Percentiles rank a stretch among this genome's conserved stretches.
These are phyloP conservation scores for Hericium coralloides DNA, from an alignment of 768 basidiomycete species.

Conservation along the genomic window DNA sequence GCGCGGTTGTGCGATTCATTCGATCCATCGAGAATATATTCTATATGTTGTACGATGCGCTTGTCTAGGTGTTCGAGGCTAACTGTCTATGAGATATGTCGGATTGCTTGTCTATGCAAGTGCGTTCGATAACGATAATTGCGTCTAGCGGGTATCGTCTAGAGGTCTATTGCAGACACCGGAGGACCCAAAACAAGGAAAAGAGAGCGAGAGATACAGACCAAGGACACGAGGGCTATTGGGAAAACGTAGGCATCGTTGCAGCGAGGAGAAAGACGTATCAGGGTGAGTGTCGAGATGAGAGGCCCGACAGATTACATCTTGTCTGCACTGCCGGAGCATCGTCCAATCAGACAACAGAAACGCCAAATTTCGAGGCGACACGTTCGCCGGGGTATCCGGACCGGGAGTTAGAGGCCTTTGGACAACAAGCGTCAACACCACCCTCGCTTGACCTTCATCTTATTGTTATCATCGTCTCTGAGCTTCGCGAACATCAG, in stretches of 20 bases:
- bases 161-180: constrained; percentile 15
- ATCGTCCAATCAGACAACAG: background rate
- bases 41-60: too few relatives aligned
- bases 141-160: constrained; percentile 21
- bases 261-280: background rate
- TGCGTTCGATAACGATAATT: constrained; percentile 2
- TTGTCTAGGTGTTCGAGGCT: background rate
- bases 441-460: background rate
- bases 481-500: too few relatives aligned
- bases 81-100: constrained; percentile 6
- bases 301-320: background rate
- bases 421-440: background rate
- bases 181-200: constrained; percentile 16
- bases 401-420: background rate
- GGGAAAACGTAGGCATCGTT: background rate
- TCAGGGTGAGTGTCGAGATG: background rate
- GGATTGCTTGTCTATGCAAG: constrained; percentile 1
- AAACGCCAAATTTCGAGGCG: background rate
- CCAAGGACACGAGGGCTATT: background rate
- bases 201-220: constrained; percentile 16
- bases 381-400: background rate
- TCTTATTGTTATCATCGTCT: too few relatives aligned
- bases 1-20: constrained; percentile 19
- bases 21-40: background rate
- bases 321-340: background rate